A percentile compares a stretch with the other conserved stretches of the same genome.
Conservation (phyloP, 2,329 filamentous ascomycete genomes). For the Nemania diffusa region DNA sequence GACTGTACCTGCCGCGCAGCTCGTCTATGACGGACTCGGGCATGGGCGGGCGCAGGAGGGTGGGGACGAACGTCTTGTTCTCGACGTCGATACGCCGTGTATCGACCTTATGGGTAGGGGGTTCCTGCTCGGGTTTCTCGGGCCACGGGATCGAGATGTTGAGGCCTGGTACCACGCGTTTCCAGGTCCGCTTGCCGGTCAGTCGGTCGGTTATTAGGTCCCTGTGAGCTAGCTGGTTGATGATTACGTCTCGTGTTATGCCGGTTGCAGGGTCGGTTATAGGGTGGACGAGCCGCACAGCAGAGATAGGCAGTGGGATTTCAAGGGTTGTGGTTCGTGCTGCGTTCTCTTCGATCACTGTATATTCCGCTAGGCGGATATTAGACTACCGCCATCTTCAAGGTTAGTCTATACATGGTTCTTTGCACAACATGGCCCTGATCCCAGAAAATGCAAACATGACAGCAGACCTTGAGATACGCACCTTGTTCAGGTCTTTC, state of each 20-base stretch:
- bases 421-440: not conserved
- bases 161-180: slow-evolving; percentile 74
- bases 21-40: slow-evolving; percentile 83
- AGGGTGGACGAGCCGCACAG: slow-evolving; percentile 84
- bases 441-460: not conserved
- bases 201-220: slow-evolving; percentile 62
- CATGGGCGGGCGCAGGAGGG: slow-evolving; percentile 80
- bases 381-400: slow-evolving; percentile 49
- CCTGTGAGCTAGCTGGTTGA: slow-evolving; percentile 73
- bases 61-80: slow-evolving; percentile 79
- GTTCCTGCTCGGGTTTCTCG: slow-evolving; percentile 59
- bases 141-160: slow-evolving; percentile 84
- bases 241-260: slow-evolving; percentile 76
- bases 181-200: slow-evolving; percentile 60
- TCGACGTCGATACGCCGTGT: slow-evolving; percentile 82
- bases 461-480: slow-evolving; percentile 48
- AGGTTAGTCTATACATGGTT: slow-evolving; percentile 25
- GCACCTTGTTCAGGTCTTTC: slow-evolving; percentile 72
- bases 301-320: slow-evolving; percentile 71
- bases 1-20: slow-evolving; percentile 83
- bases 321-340: slow-evolving; percentile 59
- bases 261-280: slow-evolving; percentile 74
- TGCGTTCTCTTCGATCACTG: slow-evolving; percentile 47
- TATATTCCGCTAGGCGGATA: slow-evolving; percentile 54
- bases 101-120: slow-evolving; percentile 70